A percentile compares a stretch with the other conserved stretches of the same genome.
Evolutionary conservation across 2,329 filamentous ascomycete genomes (phyloP).

Genomic region (Sporothrix dimorphospora): DNA sequence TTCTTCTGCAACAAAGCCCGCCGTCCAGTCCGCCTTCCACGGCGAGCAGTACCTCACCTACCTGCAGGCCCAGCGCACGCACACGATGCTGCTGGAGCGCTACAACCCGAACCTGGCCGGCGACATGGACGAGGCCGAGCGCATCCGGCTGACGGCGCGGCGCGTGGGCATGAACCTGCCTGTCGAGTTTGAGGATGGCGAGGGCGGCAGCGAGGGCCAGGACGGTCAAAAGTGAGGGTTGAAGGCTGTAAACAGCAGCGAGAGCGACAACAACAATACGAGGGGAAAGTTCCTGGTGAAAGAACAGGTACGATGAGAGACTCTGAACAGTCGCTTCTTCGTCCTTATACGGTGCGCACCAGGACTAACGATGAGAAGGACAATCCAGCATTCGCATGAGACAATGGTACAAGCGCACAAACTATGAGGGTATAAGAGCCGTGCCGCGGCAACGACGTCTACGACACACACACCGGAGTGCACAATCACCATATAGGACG

Average conservation of each 20-base stretch:
- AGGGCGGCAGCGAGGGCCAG: background rate
- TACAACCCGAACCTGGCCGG: slow-evolving; percentile 87
- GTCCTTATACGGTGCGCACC: background rate
- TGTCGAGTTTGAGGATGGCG: slow-evolving; percentile 51
- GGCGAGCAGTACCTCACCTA: slow-evolving; percentile 82
- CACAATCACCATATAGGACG: background rate
- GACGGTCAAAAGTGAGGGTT: background rate
- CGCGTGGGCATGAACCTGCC: slow-evolving; percentile 91
- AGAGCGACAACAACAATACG: background rate
- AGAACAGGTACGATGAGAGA: background rate
- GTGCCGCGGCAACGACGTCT: background rate
- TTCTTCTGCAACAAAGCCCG: slow-evolving; percentile 36
- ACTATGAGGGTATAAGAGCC: background rate
- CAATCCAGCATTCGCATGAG: background rate
- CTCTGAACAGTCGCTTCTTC: background rate
- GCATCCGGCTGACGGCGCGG: slow-evolving; percentile 79
- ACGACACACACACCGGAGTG: background rate
- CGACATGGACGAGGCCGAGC: slow-evolving; percentile 77
- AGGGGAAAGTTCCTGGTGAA: background rate
- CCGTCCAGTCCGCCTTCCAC: slow-evolving; percentile 41
- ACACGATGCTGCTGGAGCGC: slow-evolving; percentile 78
- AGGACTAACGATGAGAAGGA: background rate
- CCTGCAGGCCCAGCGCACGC: slow-evolving; percentile 81
- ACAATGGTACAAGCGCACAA: background rate
- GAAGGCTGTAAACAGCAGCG: background rate